Evolutionary conservation across 2,329 filamentous ascomycete species (phyloP).

Genomic region (Dactylonectria macrodidyma): DNA sequence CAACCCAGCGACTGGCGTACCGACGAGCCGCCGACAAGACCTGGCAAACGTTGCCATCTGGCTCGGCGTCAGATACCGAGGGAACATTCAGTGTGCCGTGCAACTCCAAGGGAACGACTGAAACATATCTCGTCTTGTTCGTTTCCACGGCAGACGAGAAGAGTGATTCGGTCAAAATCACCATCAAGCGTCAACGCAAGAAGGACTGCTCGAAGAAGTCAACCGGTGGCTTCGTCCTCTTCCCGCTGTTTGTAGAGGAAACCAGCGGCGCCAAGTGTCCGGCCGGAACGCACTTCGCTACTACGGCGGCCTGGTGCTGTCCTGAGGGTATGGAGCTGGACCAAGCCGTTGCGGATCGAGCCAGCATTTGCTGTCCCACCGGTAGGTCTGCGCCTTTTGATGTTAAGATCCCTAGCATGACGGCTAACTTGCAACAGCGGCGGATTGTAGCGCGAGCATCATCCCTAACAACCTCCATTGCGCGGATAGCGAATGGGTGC

Average conservation of each 20-base stretch:
- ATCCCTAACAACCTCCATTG: constrained; percentile 28
- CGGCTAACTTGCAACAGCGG: constrained; percentile 20
- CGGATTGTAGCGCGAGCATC: constrained; percentile 23
- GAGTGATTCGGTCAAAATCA: constrained; percentile 22
- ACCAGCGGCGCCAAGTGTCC: constrained; percentile 26
- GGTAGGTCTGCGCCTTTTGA: constrained; percentile 7
- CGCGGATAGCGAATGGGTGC: constrained; percentile 24
- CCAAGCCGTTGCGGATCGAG: neutral
- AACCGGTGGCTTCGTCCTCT: constrained; percentile 32
- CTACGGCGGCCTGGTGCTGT: constrained; percentile 26
- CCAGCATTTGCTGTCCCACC: constrained; percentile 35
- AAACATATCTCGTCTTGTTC: constrained; percentile 18
- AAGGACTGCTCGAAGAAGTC: constrained; percentile 11
- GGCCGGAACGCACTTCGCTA: constrained; percentile 18
- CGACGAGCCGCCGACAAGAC: constrained; percentile 10
- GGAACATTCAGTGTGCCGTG: constrained; percentile 11
- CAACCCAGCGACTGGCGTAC: constrained; percentile 29
- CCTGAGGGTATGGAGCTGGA: constrained; percentile 33
- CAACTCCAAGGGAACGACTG: constrained; percentile 13
- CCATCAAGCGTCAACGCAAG: constrained; percentile 1
- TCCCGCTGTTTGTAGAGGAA: constrained; percentile 5
- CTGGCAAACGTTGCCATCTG: constrained; percentile 28
- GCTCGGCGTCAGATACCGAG: neutral
- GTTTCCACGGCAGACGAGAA: constrained; percentile 20
- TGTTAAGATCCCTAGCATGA: neutral